Base-by-base conservation (phyloP, 495 filamentous ascomycete genomes). In the Penicillium silybi region DNA sequence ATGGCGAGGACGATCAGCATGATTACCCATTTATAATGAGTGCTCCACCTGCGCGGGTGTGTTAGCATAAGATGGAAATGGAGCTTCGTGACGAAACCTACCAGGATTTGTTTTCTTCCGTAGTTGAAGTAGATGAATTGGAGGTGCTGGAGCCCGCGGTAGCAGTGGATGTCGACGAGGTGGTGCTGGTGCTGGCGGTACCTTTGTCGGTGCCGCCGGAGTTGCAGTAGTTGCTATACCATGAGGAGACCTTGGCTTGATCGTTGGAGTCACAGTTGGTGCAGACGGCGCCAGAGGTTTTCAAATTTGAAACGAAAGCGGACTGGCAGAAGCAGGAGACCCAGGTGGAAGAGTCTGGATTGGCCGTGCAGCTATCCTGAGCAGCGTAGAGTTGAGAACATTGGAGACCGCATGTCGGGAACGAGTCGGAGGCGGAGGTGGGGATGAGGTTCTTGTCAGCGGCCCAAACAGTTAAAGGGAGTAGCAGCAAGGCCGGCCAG, bases 271-370 rank as follows among this genome's bases (percentile, higher is more conserved):
- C 62, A 34, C 57, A 61, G 22, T 70, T 58, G 53, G 74, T 74
- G 41, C 62, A 63, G 17, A 66, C 47, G 42, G 66, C 65, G 55
- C 76, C 54, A 34, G 65, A 66, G 17, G 57, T 57, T 39, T 79
- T 63, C 19, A 81, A 64, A 8, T 58, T 51, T 13, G 61, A 63
- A 10, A 83, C 67, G 2, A 71, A 48, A 10, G 64, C 49, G 11
- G 75, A 80, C 53, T 76, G 67, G 64, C 81, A 85, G 67, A 84
- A 80, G 57, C 81, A 85, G 20, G 71, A 71, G 48, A 76, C 68
- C 61, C 78, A 80, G 53, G 61, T 67, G 17, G 62, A 57, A 42
- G n/a, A 19, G 18, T 68, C 52, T 45, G 59, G 62, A 17, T 63
- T 62, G 7, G 61, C 53, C 10, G 68, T 59, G n/a, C 81, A 85